Percentiles rank a stretch among this genome's conserved stretches.
These are phyloP conservation scores for Ophiostoma fasciatum DNA, from an alignment of 2,329 filamentous ascomycete species.

Conservation along the genomic window DNA sequence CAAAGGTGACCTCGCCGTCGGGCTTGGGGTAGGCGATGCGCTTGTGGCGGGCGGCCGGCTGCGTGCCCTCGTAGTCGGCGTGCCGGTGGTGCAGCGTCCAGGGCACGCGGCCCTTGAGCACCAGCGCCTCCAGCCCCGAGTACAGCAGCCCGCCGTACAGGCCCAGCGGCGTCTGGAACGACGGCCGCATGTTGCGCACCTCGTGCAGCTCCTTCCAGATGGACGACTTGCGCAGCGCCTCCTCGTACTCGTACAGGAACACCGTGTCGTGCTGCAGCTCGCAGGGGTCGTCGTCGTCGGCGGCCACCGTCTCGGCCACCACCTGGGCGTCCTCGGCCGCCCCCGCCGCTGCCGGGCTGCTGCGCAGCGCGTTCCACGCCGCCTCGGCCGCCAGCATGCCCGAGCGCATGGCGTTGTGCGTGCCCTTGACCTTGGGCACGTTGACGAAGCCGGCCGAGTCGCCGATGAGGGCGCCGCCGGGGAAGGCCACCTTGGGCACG, in stretches of 20 bases:
- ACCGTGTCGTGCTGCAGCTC: slow-evolving; percentile 33
- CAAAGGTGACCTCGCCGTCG: slow-evolving; percentile 87
- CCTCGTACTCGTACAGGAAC: slow-evolving; percentile 91
- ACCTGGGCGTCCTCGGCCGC: background rate
- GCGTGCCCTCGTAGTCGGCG: slow-evolving; percentile 65
- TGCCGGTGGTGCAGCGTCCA: slow-evolving; percentile 85
- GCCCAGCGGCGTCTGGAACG: slow-evolving; percentile 78
- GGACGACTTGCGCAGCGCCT: slow-evolving; percentile 65
- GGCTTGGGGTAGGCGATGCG: slow-evolving; percentile 98
- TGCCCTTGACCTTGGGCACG: slow-evolving; percentile 96
- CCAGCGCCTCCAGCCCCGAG: slow-evolving; percentile 79
- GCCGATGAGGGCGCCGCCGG: slow-evolving; percentile 86
- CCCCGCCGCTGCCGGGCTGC: background rate
- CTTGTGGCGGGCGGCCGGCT: slow-evolving; percentile 58
- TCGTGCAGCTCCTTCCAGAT: slow-evolving; percentile 93
- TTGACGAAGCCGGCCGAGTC: slow-evolving; percentile 96
- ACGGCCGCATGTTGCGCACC: slow-evolving; percentile 94
- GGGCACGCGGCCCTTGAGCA: slow-evolving; percentile 71
- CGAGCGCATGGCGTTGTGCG: slow-evolving; percentile 93
- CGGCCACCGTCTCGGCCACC: background rate
- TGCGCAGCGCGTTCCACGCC: slow-evolving; percentile 59
- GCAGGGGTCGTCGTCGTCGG: background rate
- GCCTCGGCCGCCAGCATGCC: slow-evolving; percentile 94
- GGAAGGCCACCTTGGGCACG: slow-evolving; percentile 93
- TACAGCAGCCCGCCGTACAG: slow-evolving; percentile 84